Conservation (phyloP, 495 filamentous ascomycete genomes). For the Chaetomium cochliodes region DNA sequence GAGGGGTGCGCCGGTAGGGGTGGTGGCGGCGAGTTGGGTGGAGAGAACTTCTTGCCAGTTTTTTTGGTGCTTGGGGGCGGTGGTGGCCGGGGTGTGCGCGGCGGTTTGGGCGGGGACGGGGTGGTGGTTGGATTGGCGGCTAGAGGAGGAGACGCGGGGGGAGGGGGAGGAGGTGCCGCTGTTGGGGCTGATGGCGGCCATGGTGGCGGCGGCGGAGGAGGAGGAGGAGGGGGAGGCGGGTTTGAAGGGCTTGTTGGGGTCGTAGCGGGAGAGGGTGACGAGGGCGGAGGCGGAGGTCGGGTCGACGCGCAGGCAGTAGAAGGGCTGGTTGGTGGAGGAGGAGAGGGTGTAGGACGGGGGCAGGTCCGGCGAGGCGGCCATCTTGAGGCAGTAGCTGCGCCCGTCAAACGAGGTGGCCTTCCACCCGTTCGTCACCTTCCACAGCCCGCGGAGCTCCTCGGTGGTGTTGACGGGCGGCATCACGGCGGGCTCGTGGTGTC, state of each 20-base stretch:
- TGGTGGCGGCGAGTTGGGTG: constrained; percentile 56
- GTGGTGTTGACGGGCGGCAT: constrained; percentile 49
- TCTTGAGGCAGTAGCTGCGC: constrained; percentile 50
- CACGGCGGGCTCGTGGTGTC: constrained; percentile 43
- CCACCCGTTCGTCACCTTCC: constrained; percentile 59
- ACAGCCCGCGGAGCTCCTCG: constrained; percentile 52
- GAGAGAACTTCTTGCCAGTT: constrained; percentile 56
- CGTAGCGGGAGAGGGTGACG: constrained; percentile 52
- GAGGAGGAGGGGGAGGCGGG: constrained; percentile 23
- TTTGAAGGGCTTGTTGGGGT: constrained; percentile 53
- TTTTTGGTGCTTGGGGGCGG: constrained; percentile 21
- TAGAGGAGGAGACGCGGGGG: constrained; percentile 34
- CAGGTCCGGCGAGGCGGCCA: constrained; percentile 48
- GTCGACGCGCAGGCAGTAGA: constrained; percentile 54
- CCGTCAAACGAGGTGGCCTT: constrained; percentile 51
- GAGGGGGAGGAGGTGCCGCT: constrained; percentile 40
- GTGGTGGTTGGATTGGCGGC: constrained; percentile 19
- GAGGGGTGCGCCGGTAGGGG: constrained; percentile 29
- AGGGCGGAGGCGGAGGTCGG: constrained; percentile 56
- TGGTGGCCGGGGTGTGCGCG: constrained; percentile 22
- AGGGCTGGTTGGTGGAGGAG: constrained; percentile 47
- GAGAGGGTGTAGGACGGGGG: constrained; percentile 52
- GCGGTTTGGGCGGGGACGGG: background rate
- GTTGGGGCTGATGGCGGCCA: background rate
- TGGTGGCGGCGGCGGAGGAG: constrained; percentile 11